Conservation (phyloP, 2,329 filamentous ascomycete genomes). For the Fusarium napiforme region DNA sequence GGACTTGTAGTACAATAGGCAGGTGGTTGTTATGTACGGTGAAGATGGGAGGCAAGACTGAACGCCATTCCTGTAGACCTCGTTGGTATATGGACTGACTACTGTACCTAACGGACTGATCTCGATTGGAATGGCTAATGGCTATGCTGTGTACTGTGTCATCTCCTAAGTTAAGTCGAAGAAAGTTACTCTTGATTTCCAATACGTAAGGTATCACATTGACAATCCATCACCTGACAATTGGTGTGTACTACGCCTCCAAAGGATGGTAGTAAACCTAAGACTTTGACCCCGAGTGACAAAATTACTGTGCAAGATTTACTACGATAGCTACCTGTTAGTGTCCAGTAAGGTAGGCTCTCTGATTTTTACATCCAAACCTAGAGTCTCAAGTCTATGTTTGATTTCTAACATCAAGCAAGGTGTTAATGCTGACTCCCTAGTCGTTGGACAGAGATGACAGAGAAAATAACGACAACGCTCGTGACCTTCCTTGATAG, state of each 20-base stretch:
- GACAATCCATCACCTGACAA: conserved; percentile 34
- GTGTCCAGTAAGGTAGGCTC: neutral
- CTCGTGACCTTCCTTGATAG: conserved; percentile 17
- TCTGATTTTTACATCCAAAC: neutral
- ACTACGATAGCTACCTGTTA: neutral
- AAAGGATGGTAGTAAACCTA: neutral
- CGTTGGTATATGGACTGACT: conserved; percentile 5
- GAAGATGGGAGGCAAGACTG: neutral
- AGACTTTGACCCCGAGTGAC: neutral
- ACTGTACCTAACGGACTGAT: conserved; percentile 1
- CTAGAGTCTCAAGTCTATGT: neutral
- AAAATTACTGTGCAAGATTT: neutral
- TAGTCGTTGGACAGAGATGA: conserved; percentile 1
- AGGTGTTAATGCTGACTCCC: neutral
- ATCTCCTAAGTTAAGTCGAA: neutral
- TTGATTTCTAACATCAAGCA: conserved; percentile 2
- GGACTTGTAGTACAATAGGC: neutral
- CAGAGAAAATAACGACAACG: neutral
- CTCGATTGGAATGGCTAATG: conserved; percentile 5
- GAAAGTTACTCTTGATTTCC: conserved; percentile 11
- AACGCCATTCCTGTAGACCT: neutral
- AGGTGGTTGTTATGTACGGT: neutral
- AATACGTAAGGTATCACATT: conserved; percentile 33
- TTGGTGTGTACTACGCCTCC: conserved; percentile 19
- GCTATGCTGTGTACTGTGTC: conserved; percentile 3